Conservation (phyloP, 768 basidiomycete species). For the Boletellus ananas region DNA sequence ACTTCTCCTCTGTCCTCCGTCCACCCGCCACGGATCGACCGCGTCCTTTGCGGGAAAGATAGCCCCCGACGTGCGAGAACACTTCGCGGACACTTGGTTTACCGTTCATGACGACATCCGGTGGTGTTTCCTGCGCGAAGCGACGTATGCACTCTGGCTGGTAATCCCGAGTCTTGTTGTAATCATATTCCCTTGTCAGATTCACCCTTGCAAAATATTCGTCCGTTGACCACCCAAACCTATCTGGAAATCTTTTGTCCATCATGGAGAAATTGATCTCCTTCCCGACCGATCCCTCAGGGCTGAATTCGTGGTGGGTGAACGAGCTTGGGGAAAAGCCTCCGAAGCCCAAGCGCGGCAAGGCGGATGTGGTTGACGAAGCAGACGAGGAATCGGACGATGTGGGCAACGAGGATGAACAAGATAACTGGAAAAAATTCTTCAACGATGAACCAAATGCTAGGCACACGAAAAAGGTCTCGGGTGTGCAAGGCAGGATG, state of each 20-base stretch:
- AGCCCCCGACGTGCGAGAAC: conserved; percentile 56
- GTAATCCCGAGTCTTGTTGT: neutral
- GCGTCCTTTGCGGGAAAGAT: conserved; percentile 35
- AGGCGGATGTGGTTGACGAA: conserved; percentile 37
- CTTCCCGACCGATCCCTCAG: conserved; percentile 67
- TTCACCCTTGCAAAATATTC: conserved; percentile 25
- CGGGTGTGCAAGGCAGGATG: conserved; percentile 43
- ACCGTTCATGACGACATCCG: conserved; percentile 78
- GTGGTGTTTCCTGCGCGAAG: conserved; percentile 85
- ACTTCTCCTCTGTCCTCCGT: conserved; percentile 59
- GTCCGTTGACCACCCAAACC: conserved; percentile 35
- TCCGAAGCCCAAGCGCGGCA: conserved; percentile 43
- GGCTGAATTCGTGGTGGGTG: conserved; percentile 80
- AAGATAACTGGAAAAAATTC: conserved; percentile 74
- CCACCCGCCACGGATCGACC: conserved; percentile 28
- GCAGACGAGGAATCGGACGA: conserved; percentile 32
- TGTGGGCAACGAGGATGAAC: conserved; percentile 41
- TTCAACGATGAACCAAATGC: conserved; percentile 61
- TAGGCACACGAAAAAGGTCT: conserved; percentile 35
- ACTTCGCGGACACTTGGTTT: conserved; percentile 70
- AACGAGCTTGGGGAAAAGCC: conserved; percentile 60
- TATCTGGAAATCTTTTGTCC: conserved; percentile 52
- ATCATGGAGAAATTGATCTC: conserved; percentile 65
- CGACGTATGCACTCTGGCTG: conserved; percentile 46
- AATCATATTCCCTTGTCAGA: conserved; percentile 5